These are phyloP conservation scores for Pythium insidiosum DNA, from an alignment of 352 stramenopile species.

Conservation along the genomic window DNA sequence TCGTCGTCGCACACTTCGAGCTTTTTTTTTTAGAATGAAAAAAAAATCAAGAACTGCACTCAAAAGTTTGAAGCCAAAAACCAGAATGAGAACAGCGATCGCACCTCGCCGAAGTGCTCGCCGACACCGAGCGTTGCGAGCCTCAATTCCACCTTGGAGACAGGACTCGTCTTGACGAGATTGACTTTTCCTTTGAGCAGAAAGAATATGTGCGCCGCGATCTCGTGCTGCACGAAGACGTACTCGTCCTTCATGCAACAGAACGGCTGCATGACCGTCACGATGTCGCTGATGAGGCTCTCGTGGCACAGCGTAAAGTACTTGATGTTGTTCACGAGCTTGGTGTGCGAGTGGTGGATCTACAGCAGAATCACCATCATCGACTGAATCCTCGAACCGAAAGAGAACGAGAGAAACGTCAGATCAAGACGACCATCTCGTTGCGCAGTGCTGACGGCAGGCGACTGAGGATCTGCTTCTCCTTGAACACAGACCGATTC, in stretches of 20 bases:
- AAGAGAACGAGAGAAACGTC: background rate
- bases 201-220: conserved; percentile 81
- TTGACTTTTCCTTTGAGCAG: conserved; percentile 66
- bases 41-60: background rate
- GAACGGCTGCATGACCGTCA: conserved; percentile 76
- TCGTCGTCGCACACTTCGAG: conserved; percentile 78
- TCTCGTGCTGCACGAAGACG: conserved; percentile 75
- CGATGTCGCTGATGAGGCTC: conserved; percentile 77
- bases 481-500: conserved; percentile 79
- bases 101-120: conserved; percentile 79
- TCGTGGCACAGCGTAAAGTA: conserved; percentile 76
- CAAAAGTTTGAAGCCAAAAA: background rate
- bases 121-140: conserved; percentile 36
- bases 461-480: conserved; percentile 52
- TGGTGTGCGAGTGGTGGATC: conserved; percentile 71
- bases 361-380: conserved; percentile 9
- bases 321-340: conserved; percentile 56
- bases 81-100: background rate
- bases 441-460: conserved; percentile 70
- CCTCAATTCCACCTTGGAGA: conserved; percentile 37
- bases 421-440: conserved; percentile 48
- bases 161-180: conserved; percentile 42
- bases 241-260: conserved; percentile 68
- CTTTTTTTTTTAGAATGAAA: conserved; percentile 10
- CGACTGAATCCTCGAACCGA: background rate